Evolutionary conservation across 2,329 filamentous ascomycete genomes (phyloP), one percentile per base, ranked within the genome.

Genomic region (Aspergillus pseudoviridinutans): DNA sequence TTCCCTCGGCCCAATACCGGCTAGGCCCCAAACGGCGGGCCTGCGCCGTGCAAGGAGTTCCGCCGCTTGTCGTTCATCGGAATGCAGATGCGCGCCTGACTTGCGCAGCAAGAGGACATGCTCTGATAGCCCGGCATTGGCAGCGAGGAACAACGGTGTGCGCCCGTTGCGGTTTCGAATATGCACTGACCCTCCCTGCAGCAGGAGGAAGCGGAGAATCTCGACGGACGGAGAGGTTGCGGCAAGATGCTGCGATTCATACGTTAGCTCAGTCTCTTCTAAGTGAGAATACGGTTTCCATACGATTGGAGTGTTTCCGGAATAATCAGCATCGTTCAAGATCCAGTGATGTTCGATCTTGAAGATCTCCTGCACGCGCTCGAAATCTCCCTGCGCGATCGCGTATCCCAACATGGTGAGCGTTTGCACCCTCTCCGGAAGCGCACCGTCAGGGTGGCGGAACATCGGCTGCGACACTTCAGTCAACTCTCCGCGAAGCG

Each of bases 401-500:
- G 90, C 89, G 71, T 94, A 94, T 17, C 89, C 90, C 9, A 95
- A 82, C 1, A 87, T 86, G 1, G 89, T 87, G 66, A 95, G 86
- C 53, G 85, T 87, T 46, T 87, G 84, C 60, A 84, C 76, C 74
- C 82, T 80, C 49, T 79, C 80, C 17, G 81, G 81, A 56, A 84
- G 73, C 4, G 79, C 80, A 47, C 81, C 84, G 27, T 84, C 80
- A 0, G 89, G 90, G 69, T 93, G 91, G 41, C 88, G 84, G 75
- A 95, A 95, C 60, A 87, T 85, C 12, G 89, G 89, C 49, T 83
- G 80, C 7, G 85, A 82, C 54, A 85, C 83, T 73, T 92, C 90
- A 10, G 91, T 96, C 75, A 96, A 84, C 77, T 97, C 92, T 49
- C 92, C 92, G 51, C 91, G 85, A 24, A 96, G 80, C 10, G 89